Evolutionary conservation across 2,329 filamentous ascomycete species (phyloP).

Genomic region (Colletotrichum sp.): DNA sequence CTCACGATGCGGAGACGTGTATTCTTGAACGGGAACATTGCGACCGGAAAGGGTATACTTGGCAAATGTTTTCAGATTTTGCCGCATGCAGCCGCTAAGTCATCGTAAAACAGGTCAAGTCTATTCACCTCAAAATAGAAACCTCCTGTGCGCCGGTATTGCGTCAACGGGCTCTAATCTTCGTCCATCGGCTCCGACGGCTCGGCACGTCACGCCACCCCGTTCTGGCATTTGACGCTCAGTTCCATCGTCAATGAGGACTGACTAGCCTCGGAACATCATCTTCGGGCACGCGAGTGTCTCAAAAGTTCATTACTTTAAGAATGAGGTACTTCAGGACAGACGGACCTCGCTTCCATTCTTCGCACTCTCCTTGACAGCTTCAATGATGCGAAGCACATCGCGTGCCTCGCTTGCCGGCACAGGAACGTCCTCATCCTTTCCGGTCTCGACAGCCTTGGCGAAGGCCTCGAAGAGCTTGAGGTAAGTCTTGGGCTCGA

Average conservation of each 20-base stretch:
- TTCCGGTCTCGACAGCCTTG: constrained; percentile 50
- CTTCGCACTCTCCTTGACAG: constrained; percentile 53
- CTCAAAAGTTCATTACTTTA: not conserved
- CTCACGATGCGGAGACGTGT: not conserved
- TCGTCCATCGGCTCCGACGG: not conserved
- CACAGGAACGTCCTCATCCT: constrained; percentile 57
- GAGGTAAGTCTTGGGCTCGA: constrained; percentile 70
- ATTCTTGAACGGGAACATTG: not conserved
- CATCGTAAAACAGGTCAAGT: not conserved
- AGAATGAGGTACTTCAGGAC: constrained; percentile 20
- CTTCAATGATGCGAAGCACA: constrained; percentile 60
- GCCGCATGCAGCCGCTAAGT: not conserved
- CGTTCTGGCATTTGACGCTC: not conserved
- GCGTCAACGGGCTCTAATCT: not conserved
- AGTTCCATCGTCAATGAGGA: not conserved
- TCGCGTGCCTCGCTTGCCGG: constrained; percentile 57
- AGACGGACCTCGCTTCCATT: constrained; percentile 49
- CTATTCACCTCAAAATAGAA: not conserved
- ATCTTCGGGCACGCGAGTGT: not conserved
- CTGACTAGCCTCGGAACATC: fast-evolving
- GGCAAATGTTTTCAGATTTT: not conserved
- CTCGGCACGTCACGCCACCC: not conserved
- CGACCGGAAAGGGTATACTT: not conserved
- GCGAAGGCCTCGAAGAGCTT: constrained; percentile 67
- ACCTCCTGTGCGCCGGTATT: not conserved